Percentiles rank a stretch among this genome's conserved stretches.
Evolutionary conservation across 75 land plant species (phyloP).

Genomic region (Isoetes taiwanensis): DNA sequence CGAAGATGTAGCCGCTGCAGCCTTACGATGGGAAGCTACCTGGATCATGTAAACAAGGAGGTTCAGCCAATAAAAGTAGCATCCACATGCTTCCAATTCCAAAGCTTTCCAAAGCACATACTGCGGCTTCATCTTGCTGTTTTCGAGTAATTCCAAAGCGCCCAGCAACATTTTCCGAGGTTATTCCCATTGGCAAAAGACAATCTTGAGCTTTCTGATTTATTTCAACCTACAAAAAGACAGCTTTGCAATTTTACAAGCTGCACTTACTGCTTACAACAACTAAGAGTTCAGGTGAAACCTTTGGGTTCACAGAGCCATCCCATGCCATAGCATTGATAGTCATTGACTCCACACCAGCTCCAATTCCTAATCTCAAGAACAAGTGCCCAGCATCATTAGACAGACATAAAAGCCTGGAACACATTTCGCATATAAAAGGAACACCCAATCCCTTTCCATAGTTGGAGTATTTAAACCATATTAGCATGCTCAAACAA

Average conservation of each 20-base stretch:
- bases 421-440: too few relatives aligned
- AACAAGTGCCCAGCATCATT: background rate
- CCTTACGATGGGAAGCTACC: slow-evolving; percentile 14
- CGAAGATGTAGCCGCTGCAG: slow-evolving; percentile 15
- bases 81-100: background rate
- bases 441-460: too few relatives aligned
- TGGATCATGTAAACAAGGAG: background rate
- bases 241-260: background rate
- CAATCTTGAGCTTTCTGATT: slow-evolving; percentile 13
- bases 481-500: too few relatives aligned
- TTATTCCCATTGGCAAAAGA: slow-evolving; percentile 21
- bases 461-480: too few relatives aligned
- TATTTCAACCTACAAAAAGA: background rate
- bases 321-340: slow-evolving; percentile 11
- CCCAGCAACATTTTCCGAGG: slow-evolving; percentile 23
- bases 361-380: slow-evolving; percentile 17
- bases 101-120: background rate
- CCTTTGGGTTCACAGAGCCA: slow-evolving; percentile 17
- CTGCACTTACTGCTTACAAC: background rate
- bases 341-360: slow-evolving; percentile 21
- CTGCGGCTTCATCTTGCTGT: slow-evolving; percentile 18
- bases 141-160: slow-evolving; percentile 12
- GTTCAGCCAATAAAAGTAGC: too few relatives aligned
- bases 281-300: background rate
- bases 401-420: too few relatives aligned